Percentiles rank a stretch among this genome's conserved stretches.
phyloP scores from a whole-genome alignment of 805 yeast species.

The Wickerhamiella lipophila region DNA sequence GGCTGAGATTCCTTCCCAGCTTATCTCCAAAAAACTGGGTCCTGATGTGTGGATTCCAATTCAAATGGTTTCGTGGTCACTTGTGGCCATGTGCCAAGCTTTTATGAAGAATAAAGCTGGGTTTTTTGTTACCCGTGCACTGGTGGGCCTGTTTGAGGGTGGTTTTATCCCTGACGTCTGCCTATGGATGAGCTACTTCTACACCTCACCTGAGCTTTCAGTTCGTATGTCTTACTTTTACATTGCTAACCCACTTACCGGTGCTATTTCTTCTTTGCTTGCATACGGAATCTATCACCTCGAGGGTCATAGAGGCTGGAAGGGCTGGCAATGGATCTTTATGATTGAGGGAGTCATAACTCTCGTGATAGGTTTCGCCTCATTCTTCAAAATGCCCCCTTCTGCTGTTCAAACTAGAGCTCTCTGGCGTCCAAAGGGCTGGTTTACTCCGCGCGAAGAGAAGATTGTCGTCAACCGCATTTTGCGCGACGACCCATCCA shows the following conservation, averaged over 20 bases:
- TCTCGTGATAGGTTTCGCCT: constrained; percentile 35
- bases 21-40: constrained; percentile 48
- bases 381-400: constrained; percentile 39
- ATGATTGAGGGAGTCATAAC: constrained; percentile 41
- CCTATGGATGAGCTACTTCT: constrained; percentile 30
- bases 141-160: constrained; percentile 48
- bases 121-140: constrained; percentile 37
- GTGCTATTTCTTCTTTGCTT: constrained; percentile 28
- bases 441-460: constrained; percentile 41
- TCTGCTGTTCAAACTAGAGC: constrained; percentile 39
- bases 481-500: constrained; percentile 47
- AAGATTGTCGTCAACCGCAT: constrained; percentile 45
- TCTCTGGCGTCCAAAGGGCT: constrained; percentile 36
- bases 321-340: constrained; percentile 39
- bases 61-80: constrained; percentile 45
- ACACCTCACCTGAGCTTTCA: constrained; percentile 43
- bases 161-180: constrained; percentile 32
- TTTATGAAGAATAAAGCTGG: constrained; percentile 32
- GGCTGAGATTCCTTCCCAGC: constrained; percentile 55
- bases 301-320: constrained; percentile 31
- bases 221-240: constrained; percentile 41
- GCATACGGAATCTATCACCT: constrained; percentile 38
- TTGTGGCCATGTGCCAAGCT: constrained; percentile 42
- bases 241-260: constrained; percentile 33
- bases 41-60: constrained; percentile 52